Evolutionary conservation across 129 eudicot species (phyloP).

Genomic region (Centaurea solstitialis): DNA sequence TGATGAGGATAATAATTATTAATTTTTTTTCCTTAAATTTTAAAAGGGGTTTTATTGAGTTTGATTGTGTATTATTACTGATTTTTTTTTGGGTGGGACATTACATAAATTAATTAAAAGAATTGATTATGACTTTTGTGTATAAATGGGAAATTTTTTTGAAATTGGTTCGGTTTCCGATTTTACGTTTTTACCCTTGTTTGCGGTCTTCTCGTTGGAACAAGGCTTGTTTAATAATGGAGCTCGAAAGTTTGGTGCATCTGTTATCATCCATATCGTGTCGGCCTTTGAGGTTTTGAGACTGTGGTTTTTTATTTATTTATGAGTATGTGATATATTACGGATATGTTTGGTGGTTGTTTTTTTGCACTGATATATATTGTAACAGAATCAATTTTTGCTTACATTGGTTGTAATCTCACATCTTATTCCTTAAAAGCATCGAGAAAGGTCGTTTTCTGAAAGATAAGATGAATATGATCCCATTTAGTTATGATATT

Average conservation of each 20-base stretch:
- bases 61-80: slow-evolving; percentile 29
- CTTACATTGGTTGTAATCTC: slow-evolving; percentile 26
- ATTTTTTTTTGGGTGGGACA: slow-evolving; percentile 19
- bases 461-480: slow-evolving; percentile 34
- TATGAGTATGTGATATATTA: neutral
- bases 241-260: neutral
- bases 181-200: neutral
- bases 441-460: slow-evolving; percentile 34
- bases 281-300: neutral
- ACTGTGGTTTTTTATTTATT: neutral
- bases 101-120: slow-evolving; percentile 11
- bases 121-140: neutral
- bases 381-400: slow-evolving; percentile 8
- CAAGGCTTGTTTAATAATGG: slow-evolving; percentile 8
- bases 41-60: slow-evolving; percentile 9
- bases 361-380: neutral
- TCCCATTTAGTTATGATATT: slow-evolving; percentile 19
- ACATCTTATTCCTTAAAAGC: slow-evolving; percentile 33
- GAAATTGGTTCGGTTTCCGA: neutral
- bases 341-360: neutral
- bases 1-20: neutral
- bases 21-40: neutral
- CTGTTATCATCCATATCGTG: neutral
- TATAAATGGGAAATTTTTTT: slow-evolving; percentile 23
- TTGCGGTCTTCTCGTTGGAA: neutral